Evolutionary conservation across 163 green algal genomes (phyloP).

Genomic region (Scenedesmus sp.): DNA sequence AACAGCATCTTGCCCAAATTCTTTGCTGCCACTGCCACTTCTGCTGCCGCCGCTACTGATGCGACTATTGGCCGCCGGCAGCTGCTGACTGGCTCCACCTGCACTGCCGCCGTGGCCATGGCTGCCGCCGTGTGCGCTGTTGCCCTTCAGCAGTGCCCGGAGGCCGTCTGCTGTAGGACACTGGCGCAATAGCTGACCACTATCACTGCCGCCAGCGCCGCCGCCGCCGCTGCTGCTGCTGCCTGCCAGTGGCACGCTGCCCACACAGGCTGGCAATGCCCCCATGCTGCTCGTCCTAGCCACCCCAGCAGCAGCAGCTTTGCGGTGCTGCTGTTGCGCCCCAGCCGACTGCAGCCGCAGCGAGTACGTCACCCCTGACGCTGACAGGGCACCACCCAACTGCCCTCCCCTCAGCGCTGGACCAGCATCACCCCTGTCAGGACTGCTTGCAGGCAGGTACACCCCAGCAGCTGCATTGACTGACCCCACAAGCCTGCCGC

Average conservation of each 20-base stretch:
- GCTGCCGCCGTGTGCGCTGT: neutral
- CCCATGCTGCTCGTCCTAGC: neutral
- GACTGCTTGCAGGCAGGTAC: neutral
- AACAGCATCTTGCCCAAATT: neutral
- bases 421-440: neutral
- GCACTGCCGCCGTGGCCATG: neutral
- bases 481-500: neutral
- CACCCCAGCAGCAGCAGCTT: neutral
- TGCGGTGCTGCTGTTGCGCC: neutral
- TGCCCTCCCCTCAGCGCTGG: neutral
- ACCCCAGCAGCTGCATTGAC: neutral
- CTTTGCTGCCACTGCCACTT: neutral
- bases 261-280: neutral
- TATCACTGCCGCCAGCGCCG: neutral
- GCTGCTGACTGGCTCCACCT: neutral
- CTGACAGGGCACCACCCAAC: neutral
- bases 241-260: neutral
- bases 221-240: neutral
- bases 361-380: neutral
- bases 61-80: neutral
- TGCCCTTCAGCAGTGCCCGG: neutral
- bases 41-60: neutral
- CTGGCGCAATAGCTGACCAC: neutral
- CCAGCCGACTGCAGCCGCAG: neutral
- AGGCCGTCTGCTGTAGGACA: neutral